A percentile compares a stretch with the other conserved stretches of the same genome.
Evolutionary conservation across 2,329 filamentous ascomycete species (phyloP).

Genomic region (Xylaria sp.): DNA sequence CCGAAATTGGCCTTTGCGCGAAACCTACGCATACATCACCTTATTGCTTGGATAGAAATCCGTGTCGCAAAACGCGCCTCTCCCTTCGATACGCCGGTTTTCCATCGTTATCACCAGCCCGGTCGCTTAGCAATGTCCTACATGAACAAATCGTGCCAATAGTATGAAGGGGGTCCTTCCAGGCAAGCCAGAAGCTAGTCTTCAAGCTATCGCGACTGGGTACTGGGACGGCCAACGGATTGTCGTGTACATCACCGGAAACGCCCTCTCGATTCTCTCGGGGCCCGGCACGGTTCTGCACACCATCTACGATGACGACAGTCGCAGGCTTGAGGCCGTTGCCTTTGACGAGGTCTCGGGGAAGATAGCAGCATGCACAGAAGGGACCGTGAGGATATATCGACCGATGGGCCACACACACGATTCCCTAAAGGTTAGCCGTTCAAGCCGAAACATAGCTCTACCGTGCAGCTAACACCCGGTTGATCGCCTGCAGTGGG

Average conservation of each 20-base stretch:
- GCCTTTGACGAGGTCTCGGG: conserved; percentile 83
- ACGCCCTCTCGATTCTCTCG: conserved; percentile 84
- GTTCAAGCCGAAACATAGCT: conserved; percentile 3
- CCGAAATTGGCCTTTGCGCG: conserved; percentile 15
- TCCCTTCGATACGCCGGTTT: background rate
- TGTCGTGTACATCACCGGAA: conserved; percentile 83
- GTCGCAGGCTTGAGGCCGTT: conserved; percentile 75
- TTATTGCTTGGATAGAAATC: background rate
- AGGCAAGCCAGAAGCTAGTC: conserved; percentile 59
- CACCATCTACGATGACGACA: conserved; percentile 87
- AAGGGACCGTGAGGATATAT: conserved; percentile 77
- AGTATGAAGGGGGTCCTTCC: conserved; percentile 61
- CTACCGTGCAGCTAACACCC: conserved; percentile 22
- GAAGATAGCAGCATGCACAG: conserved; percentile 82
- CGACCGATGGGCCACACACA: conserved; percentile 76
- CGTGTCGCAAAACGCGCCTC: conserved; percentile 34
- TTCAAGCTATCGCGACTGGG: conserved; percentile 59
- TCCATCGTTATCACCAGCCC: conserved; percentile 1
- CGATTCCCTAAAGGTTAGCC: conserved; percentile 75
- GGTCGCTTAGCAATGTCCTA: conserved; percentile 44
- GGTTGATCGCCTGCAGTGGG: conserved; percentile 61
- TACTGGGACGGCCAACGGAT: conserved; percentile 54
- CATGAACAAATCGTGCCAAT: conserved; percentile 41
- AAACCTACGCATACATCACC: background rate
- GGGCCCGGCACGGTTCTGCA: conserved; percentile 81